Conservation (phyloP, 1,284 basidiomycete genomes). For the Phellinidium pouzarii region DNA sequence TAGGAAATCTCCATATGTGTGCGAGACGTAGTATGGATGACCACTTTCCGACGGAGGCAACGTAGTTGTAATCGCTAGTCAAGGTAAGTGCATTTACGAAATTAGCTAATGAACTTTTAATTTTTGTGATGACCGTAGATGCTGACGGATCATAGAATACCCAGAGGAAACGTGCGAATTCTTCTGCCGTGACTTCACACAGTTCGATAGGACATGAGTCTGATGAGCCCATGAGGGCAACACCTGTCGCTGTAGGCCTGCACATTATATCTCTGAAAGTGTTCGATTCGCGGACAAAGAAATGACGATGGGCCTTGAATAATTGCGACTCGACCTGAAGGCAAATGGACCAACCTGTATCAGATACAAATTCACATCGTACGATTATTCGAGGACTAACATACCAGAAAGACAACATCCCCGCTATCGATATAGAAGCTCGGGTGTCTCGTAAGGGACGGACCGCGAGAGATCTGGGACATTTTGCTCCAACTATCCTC, state of each 20-base stretch:
- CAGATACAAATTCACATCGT: background rate
- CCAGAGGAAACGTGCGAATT: slow-evolving; percentile 58
- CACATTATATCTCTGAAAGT: slow-evolving; percentile 33
- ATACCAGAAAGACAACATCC: slow-evolving; percentile 17
- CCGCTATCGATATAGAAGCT: slow-evolving; percentile 18
- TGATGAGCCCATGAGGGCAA: slow-evolving; percentile 34
- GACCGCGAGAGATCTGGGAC: slow-evolving; percentile 6
- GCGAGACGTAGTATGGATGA: slow-evolving; percentile 21
- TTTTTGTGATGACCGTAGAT: background rate
- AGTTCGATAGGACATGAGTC: slow-evolving; percentile 47
- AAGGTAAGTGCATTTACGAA: background rate
- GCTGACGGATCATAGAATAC: slow-evolving; percentile 65
- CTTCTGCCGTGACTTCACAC: slow-evolving; percentile 37
- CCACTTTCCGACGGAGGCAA: slow-evolving; percentile 15
- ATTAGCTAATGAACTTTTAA: background rate
- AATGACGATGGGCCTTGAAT: slow-evolving; percentile 56
- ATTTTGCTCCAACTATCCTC: slow-evolving; percentile 9
- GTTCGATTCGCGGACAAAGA: slow-evolving; percentile 57
- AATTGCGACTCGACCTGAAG: slow-evolving; percentile 43
- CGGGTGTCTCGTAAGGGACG: slow-evolving; percentile 9
- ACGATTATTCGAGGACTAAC: background rate
- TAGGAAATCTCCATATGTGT: slow-evolving; percentile 20
- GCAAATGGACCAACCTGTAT: slow-evolving; percentile 11
- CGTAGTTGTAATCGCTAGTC: slow-evolving; percentile 42
- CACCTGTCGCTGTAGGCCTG: slow-evolving; percentile 32